Base-by-base conservation (phyloP, 2,329 filamentous ascomycete genomes). In the Botryotinia convoluta region DNA sequence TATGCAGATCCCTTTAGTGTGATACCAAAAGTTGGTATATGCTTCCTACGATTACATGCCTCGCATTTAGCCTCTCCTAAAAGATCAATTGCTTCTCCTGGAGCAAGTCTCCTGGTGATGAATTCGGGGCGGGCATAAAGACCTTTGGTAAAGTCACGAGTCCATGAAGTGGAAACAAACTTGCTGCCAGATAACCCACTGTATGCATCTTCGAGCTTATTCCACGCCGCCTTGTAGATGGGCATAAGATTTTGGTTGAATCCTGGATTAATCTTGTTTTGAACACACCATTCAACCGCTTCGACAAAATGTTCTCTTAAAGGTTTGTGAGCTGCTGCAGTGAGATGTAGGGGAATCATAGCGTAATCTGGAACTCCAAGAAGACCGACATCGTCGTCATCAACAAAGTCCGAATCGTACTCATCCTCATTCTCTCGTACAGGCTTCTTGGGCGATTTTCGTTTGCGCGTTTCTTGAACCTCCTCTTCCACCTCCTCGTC, bases 201-300 rank as follows among this genome's bases (percentile, higher is more conserved):
- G 22, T 93, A 88, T 79, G 94, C 91, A 76, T 92, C 89, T 76
- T 93, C 88, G 0, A 95, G 84, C 78, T 93, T 93, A 67, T 84
- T 83, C 84, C 94, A 94, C 0, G 92, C 90, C 39, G 92, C 84
- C 20, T 83, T 78, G 81, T 94, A 96, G 20, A 94, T 83, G 12
- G 87, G 84, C 39, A 60, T 67, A 74, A 93, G 88, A 8, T 87
- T 83, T 29, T 86, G 86, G 18, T 87, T 83, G 78, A 94, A 95
- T 0, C 85, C 88, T 0, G 92, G 92, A 76, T 94, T 91, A 69
- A 96, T 86, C 77, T 91, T 91, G 79, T 92, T 92, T 78, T 94
- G 92, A 3, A 95, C 90, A 82, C 95, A 91, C 92, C 92, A 95
- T 79, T 94, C 92, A 2, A 95, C 85, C 0, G 89, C 91, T 77